Evolutionary conservation across 768 basidiomycete species (phyloP).

Genomic region (Auricularia sp.): DNA sequence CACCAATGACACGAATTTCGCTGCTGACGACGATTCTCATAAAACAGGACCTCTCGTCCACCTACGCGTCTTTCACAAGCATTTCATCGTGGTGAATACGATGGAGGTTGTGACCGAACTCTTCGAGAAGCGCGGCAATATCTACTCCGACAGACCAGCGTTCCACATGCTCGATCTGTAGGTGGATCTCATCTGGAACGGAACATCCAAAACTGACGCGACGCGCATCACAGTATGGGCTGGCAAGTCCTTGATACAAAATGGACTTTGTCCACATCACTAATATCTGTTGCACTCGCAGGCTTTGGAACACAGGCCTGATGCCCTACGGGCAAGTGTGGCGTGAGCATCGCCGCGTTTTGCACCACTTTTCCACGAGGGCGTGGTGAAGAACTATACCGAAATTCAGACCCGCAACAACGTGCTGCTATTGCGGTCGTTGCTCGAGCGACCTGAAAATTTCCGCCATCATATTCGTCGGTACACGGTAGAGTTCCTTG

Average conservation of each 20-base stretch:
- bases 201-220: not conserved
- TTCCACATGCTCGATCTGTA: too few species aligned
- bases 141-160: slow-evolving; percentile 2
- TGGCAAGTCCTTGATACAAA: not conserved
- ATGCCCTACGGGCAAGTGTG: too few species aligned
- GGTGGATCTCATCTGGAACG: not conserved
- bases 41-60: too few species aligned
- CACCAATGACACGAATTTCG: too few species aligned
- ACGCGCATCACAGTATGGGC: not conserved
- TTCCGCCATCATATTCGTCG: not conserved
- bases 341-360: too few species aligned
- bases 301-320: too few species aligned
- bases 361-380: too few species aligned
- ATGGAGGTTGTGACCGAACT: slow-evolving; percentile 27
- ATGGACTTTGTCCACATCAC: not conserved
- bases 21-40: too few species aligned
- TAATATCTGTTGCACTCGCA: not conserved
- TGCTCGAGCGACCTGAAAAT: too few species aligned
- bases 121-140: slow-evolving; percentile 30
- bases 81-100: slow-evolving; percentile 28
- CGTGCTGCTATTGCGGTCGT: too few species aligned
- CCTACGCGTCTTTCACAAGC: not conserved
- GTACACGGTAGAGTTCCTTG: not conserved
- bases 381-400: too few species aligned
- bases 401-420: too few species aligned